Evolutionary conservation across 441 rosid genomes (phyloP), one percentile per base, ranked within the genome.

Genomic region (Corymbia calophylla): DNA sequence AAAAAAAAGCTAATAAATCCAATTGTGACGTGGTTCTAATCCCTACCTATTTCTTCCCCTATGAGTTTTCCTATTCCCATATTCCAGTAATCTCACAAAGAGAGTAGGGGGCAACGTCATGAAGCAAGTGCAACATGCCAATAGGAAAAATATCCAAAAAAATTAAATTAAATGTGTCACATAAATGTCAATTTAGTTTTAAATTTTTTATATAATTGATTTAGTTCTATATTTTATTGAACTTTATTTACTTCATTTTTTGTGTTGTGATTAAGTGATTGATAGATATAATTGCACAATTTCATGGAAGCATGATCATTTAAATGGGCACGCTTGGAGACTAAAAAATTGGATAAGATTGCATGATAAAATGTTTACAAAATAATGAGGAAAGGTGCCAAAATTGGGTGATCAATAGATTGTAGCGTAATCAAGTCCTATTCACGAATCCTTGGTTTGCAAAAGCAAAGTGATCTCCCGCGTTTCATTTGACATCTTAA

Each of bases 351-450:
- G 31, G 64, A 58, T 58, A 58, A 58, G 64, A 58, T 25, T 11
- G 0, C 15, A 11, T 58, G 64, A 25, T 58, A 3, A 60, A 60
- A 27, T n/a, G 10, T 60, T 9, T 60, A 60, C 1, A 0, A 27
- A 60, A 60, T 27, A 60, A 27, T 60, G 7, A 5, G 3, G 11
- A 60, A 9, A 60, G 1, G n/a, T 27, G 27, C 31, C 15, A 27
- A 60, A 60, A 27, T 27, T 60, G 31, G 64, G 15, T 1, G 2
- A 27, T 60, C 31, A 5, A 60, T 4, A 60, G 0, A 58, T 23
- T 56, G 4, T 21, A 56, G 29, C 6, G 5, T 4, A 9, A 56
- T 4, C n/a, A 60, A 27, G 66, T 60, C n/a, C n/a, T 3, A 0
- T 60, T 27, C 7, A 4, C 7, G 0, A 58, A 60, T 60, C 2